Evolutionary conservation across 2,329 filamentous ascomycete genomes (phyloP).

Genomic region (Fusarium algeriense): DNA sequence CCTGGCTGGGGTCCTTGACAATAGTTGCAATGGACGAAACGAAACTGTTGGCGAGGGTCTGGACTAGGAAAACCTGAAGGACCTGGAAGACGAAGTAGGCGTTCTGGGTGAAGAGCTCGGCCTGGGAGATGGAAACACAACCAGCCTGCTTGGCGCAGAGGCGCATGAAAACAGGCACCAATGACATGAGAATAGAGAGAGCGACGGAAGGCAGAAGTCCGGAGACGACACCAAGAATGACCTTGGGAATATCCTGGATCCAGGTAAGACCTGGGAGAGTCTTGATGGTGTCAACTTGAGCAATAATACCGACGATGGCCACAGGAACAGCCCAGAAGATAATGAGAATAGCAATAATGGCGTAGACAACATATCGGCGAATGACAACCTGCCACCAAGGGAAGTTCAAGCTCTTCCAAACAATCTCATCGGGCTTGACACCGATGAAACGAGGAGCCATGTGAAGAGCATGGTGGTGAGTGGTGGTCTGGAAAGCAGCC

Average conservation of each 20-base stretch:
- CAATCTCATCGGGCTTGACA: slow-evolving; percentile 81
- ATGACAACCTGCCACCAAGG: slow-evolving; percentile 81
- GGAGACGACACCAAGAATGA: slow-evolving; percentile 82
- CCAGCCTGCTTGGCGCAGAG: slow-evolving; percentile 81
- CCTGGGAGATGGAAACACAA: slow-evolving; percentile 79
- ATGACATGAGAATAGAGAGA: slow-evolving; percentile 83
- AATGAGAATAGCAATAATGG: slow-evolving; percentile 77
- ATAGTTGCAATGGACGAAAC: slow-evolving; percentile 75
- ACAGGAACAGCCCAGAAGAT: slow-evolving; percentile 87
- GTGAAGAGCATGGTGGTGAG: slow-evolving; percentile 84
- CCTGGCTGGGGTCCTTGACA: slow-evolving; percentile 68
- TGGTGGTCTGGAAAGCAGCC: slow-evolving; percentile 82
- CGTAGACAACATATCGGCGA: slow-evolving; percentile 72
- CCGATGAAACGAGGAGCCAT: slow-evolving; percentile 90
- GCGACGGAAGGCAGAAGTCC: slow-evolving; percentile 85
- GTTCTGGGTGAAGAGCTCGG: slow-evolving; percentile 92
- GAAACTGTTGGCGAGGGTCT: slow-evolving; percentile 84
- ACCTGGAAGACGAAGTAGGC: slow-evolving; percentile 93
- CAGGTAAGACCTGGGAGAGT: slow-evolving; percentile 77
- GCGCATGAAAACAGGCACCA: slow-evolving; percentile 77
- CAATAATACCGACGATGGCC: slow-evolving; percentile 84
- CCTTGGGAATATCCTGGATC: slow-evolving; percentile 75
- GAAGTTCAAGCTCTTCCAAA: slow-evolving; percentile 82
- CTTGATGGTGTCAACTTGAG: slow-evolving; percentile 81
- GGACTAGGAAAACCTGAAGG: slow-evolving; percentile 92